phyloP scores from a whole-genome alignment of 805 yeast species.

The Saturnispora sekii region DNA sequence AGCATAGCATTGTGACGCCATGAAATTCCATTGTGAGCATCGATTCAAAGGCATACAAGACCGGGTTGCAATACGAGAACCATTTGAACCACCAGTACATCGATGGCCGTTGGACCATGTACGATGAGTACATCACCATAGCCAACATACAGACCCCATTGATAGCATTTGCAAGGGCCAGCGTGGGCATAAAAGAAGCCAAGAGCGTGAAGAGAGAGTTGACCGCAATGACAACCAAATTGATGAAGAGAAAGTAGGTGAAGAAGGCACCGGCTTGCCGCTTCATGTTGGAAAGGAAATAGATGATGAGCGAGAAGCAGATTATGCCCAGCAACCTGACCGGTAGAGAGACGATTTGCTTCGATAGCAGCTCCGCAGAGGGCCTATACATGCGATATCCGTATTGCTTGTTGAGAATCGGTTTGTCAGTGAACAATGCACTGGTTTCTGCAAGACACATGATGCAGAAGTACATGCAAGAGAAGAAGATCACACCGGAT shows the following conservation, averaged over 20 bases:
- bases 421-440: conserved; percentile 48
- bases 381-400: conserved; percentile 54
- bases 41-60: conserved; percentile 41
- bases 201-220: conserved; percentile 43
- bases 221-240: conserved; percentile 33
- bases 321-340: conserved; percentile 41
- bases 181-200: conserved; percentile 39
- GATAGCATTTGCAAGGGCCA: conserved; percentile 50
- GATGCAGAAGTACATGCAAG: conserved; percentile 49
- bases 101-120: conserved; percentile 46
- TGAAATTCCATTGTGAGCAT: conserved; percentile 50
- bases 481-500: conserved; percentile 55
- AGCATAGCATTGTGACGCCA: conserved; percentile 43
- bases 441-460: conserved; percentile 55
- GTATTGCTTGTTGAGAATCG: conserved; percentile 55
- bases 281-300: conserved; percentile 45
- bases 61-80: conserved; percentile 41
- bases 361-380: conserved; percentile 54
- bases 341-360: conserved; percentile 48
- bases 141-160: conserved; percentile 46
- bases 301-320: conserved; percentile 36
- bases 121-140: conserved; percentile 53
- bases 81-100: conserved; percentile 59
- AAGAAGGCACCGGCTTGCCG: conserved; percentile 48
- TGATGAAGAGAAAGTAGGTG: conserved; percentile 35